Conservation (phyloP, 768 basidiomycete species). For the Hygrocybe punicea region DNA sequence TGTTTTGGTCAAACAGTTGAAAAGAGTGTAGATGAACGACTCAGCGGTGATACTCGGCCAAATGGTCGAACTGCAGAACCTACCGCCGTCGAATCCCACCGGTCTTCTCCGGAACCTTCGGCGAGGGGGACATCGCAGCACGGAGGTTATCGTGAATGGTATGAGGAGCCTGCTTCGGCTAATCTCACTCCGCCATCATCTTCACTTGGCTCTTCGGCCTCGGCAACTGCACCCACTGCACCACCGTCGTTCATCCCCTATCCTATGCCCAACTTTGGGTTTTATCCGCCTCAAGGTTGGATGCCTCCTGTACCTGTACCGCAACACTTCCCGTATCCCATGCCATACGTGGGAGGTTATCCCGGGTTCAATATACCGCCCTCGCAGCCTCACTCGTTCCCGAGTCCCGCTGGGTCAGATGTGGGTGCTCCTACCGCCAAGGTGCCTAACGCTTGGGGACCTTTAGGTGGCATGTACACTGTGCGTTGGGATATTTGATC, state of each 20-base stretch:
- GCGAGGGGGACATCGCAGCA: conserved; percentile 16
- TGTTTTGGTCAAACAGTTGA: background rate
- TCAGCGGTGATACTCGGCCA: background rate
- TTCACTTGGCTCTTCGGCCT: conserved; percentile 32
- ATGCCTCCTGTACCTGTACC: conserved; percentile 49
- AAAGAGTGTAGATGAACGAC: background rate
- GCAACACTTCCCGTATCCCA: conserved; percentile 49
- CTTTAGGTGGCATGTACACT: conserved; percentile 41
- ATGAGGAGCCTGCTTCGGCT: conserved; percentile 38
- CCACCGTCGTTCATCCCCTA: conserved; percentile 28
- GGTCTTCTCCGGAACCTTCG: background rate
- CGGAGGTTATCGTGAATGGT: conserved; percentile 46
- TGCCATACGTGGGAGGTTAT: conserved; percentile 49
- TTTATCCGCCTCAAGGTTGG: conserved; percentile 51
- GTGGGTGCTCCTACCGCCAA: conserved; percentile 32
- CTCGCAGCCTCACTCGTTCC: conserved; percentile 25
- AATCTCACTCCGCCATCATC: conserved; percentile 38
- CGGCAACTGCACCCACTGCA: conserved; percentile 4
- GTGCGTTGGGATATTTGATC: conserved; percentile 33
- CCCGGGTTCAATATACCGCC: conserved; percentile 42
- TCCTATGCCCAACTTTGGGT: conserved; percentile 42
- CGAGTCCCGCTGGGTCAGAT: conserved; percentile 39
- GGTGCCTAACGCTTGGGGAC: conserved; percentile 37
- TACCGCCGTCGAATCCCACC: background rate
- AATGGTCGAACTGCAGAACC: background rate